Conservation (phyloP, 2,329 filamentous ascomycete species). For the Colletotrichum lindemuthianum region DNA sequence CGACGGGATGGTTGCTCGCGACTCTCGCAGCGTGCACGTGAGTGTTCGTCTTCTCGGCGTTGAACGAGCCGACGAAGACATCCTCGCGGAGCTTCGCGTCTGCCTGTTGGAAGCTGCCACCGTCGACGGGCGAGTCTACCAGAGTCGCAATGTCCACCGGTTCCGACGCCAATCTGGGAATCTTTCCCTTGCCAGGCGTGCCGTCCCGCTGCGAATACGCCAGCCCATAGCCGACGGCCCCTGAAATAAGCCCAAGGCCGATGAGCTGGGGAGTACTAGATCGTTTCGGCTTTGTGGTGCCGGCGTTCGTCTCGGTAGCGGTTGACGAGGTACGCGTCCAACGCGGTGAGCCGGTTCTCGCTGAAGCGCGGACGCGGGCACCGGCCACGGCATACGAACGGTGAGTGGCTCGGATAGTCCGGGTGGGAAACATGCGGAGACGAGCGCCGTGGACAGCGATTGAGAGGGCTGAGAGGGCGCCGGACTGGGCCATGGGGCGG, state of each 20-base stretch:
- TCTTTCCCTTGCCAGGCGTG: neutral
- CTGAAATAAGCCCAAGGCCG: neutral
- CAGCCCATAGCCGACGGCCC: neutral
- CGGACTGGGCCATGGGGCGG: constrained; percentile 9
- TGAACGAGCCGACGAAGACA: constrained; percentile 41
- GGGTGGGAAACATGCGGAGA: too few species aligned
- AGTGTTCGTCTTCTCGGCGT: constrained; percentile 38
- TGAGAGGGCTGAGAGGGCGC: neutral
- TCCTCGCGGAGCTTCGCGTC: constrained; percentile 45
- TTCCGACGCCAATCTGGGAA: constrained; percentile 17
- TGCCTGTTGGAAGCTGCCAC: constrained; percentile 40
- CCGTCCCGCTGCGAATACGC: neutral
- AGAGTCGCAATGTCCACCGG: constrained; percentile 23
- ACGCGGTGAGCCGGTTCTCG: constrained; percentile 5
- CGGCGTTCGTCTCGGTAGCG: neutral
- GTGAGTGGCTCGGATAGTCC: too few species aligned
- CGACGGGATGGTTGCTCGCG: constrained; percentile 48
- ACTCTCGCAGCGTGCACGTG: constrained; percentile 48
- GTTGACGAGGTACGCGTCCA: constrained; percentile 21
- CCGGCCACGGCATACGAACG: neutral
- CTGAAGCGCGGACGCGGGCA: constrained; percentile 3
- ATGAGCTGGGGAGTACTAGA: neutral
- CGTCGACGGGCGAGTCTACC: constrained; percentile 15
- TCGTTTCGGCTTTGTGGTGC: neutral
- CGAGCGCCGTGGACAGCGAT: too few species aligned